phyloP scores from a whole-genome alignment of 495 filamentous ascomycete genomes.

The Penicillium pancosmium region DNA sequence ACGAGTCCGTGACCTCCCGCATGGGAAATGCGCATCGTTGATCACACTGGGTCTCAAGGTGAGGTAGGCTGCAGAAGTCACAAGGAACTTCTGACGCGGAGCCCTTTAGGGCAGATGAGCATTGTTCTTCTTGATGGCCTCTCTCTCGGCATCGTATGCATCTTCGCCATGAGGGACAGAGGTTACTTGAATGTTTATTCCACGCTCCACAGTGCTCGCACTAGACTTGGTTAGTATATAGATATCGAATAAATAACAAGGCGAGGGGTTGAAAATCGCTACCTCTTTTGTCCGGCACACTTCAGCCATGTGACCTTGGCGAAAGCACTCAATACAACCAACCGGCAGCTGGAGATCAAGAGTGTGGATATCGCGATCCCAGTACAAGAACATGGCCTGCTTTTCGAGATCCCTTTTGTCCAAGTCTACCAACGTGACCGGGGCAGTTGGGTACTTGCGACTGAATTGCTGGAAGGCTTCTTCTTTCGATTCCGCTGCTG shows the following conservation, averaged over 20 bases:
- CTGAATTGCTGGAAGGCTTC: slow-evolving; percentile 39
- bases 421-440: slow-evolving; percentile 46
- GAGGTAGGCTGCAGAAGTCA: slow-evolving; percentile 46
- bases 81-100: slow-evolving; percentile 45
- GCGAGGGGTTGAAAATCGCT: slow-evolving; percentile 16
- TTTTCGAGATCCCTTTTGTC: slow-evolving; percentile 43
- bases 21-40: slow-evolving; percentile 41
- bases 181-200: slow-evolving; percentile 39
- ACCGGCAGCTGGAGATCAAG: slow-evolving; percentile 68
- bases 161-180: slow-evolving; percentile 45
- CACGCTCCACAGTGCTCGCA: slow-evolving; percentile 46
- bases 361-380: slow-evolving; percentile 63
- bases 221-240: slow-evolving; percentile 18
- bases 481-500: slow-evolving; percentile 35
- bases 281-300: slow-evolving; percentile 51
- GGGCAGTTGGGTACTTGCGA: slow-evolving; percentile 40
- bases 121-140: slow-evolving; percentile 43
- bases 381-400: slow-evolving; percentile 46
- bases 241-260: not conserved
- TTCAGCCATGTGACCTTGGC: slow-evolving; percentile 47
- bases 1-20: slow-evolving; percentile 22
- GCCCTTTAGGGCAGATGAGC: slow-evolving; percentile 42
- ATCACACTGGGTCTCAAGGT: slow-evolving; percentile 49
- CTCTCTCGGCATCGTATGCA: slow-evolving; percentile 51
- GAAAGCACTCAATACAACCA: slow-evolving; percentile 48